A percentile compares a stretch with the other conserved stretches of the same genome.
Evolutionary conservation across 495 filamentous ascomycete genomes (phyloP).

Genomic region (Penicillium ochrochloron): DNA sequence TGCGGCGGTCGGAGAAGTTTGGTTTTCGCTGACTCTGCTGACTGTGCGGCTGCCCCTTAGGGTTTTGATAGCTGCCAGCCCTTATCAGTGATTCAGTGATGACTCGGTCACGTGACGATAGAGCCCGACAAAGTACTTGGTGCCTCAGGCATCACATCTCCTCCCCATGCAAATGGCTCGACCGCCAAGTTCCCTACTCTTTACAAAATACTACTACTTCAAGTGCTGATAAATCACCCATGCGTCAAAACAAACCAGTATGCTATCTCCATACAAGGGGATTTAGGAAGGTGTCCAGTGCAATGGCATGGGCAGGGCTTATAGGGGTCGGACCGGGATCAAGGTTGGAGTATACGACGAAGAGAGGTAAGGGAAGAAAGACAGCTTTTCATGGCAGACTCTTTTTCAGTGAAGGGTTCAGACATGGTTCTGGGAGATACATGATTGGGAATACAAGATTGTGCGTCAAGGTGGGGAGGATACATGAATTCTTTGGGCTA

Average conservation of each 20-base stretch:
- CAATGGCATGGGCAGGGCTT: slow-evolving; percentile 21
- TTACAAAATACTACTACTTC: background rate
- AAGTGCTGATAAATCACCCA: background rate
- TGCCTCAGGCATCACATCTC: slow-evolving; percentile 39
- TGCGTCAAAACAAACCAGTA: background rate
- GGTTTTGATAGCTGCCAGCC: slow-evolving; percentile 27
- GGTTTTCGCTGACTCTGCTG: slow-evolving; percentile 37
- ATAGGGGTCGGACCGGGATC: background rate
- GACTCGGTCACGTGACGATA: slow-evolving; percentile 36
- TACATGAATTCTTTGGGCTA: slow-evolving; percentile 59
- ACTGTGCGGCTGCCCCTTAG: slow-evolving; percentile 41
- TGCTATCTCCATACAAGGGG: slow-evolving; percentile 35
- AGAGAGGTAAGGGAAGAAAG: slow-evolving; percentile 25
- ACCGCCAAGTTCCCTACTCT: background rate
- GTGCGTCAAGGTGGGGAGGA: slow-evolving; percentile 25
- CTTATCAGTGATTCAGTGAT: slow-evolving; percentile 39
- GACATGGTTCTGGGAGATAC: slow-evolving; percentile 31
- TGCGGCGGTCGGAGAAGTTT: slow-evolving; percentile 23
- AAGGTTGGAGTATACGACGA: slow-evolving; percentile 38
- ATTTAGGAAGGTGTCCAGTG: slow-evolving; percentile 16
- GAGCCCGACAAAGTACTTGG: background rate
- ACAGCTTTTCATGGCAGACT: slow-evolving; percentile 44
- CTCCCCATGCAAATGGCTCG: background rate
- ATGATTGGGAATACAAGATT: slow-evolving; percentile 25
- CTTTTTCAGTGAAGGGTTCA: slow-evolving; percentile 32